Conservation (phyloP, 331 rosid genomes). For the Spiraea crenata region DNA sequence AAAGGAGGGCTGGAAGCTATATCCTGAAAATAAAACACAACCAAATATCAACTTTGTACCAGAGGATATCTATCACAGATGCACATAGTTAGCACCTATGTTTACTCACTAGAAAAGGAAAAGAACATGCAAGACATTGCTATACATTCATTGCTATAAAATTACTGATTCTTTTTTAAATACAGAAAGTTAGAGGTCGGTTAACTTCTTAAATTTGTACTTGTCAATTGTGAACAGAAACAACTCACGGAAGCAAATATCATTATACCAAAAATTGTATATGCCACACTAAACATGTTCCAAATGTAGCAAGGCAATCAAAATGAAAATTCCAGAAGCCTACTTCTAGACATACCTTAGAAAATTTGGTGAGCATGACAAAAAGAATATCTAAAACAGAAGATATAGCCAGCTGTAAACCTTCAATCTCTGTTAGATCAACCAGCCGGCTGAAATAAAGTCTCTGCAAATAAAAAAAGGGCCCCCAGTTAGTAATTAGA, state of each 20-base stretch:
- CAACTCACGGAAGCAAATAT: neutral
- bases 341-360: constrained; percentile 51
- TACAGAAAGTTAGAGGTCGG: neutral
- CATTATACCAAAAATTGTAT: neutral
- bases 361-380: constrained; percentile 61
- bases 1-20: constrained; percentile 51
- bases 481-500: constrained; percentile 26
- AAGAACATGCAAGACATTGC: constrained; percentile 6
- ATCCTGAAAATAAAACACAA: constrained; percentile 55
- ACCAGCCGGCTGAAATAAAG: constrained; percentile 61
- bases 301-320: constrained; percentile 6
- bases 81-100: neutral
- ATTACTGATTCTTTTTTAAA: neutral
- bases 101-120: neutral
- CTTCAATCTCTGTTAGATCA: constrained; percentile 84
- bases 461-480: constrained; percentile 43
- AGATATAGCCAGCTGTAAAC: constrained; percentile 64
- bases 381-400: constrained; percentile 68
- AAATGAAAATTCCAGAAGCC: constrained; percentile 13
- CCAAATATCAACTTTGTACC: constrained; percentile 23
- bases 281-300: no score
- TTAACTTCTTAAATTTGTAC: neutral
- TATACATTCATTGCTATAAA: no score
- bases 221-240: constrained; percentile 1
- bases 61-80: constrained; percentile 3